Percentiles rank a stretch among this genome's conserved stretches.
phyloP scores from a whole-genome alignment of 2,329 filamentous ascomycete species.

The Paraphoma chrysanthemicola region DNA sequence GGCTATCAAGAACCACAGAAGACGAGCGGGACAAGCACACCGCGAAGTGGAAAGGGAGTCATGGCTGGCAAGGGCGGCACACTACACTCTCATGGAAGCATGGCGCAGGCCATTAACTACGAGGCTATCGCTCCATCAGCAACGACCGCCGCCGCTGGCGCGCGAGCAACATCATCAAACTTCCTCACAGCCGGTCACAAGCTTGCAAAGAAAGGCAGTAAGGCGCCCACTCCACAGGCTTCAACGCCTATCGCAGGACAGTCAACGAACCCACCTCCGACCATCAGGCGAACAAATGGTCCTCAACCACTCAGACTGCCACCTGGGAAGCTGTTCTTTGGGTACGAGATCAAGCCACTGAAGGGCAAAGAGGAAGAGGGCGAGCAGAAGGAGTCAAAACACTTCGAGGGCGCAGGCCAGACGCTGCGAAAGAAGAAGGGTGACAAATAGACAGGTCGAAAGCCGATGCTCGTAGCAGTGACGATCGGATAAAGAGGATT shows the following conservation, averaged over 20 bases:
- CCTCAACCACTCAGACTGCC: conserved; percentile 85
- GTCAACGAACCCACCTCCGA: conserved; percentile 50
- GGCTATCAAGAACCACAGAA: conserved; percentile 90
- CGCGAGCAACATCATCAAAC: conserved; percentile 72
- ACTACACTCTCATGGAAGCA: conserved; percentile 84
- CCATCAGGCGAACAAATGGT: conserved; percentile 69
- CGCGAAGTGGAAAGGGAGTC: conserved; percentile 69
- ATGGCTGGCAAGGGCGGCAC: conserved; percentile 73
- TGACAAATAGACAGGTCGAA: conserved; percentile 36
- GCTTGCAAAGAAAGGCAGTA: conserved; percentile 83
- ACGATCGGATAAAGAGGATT: neutral
- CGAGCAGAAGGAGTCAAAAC: conserved; percentile 68
- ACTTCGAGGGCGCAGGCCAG: conserved; percentile 83
- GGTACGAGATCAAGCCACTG: conserved; percentile 89
- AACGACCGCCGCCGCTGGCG: conserved; percentile 67
- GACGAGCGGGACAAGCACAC: conserved; percentile 84
- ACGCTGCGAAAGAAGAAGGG: conserved; percentile 79
- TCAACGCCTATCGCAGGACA: conserved; percentile 69
- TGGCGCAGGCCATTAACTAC: conserved; percentile 99
- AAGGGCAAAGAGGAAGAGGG: conserved; percentile 73
- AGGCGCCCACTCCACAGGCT: conserved; percentile 68
- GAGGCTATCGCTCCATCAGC: conserved; percentile 83
- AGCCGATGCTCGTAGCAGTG: neutral
- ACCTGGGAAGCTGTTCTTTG: conserved; percentile 94
- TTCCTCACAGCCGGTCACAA: conserved; percentile 83